Evolutionary conservation across 495 filamentous ascomycete genomes (phyloP).

Genomic region (Neurospora sp.): DNA sequence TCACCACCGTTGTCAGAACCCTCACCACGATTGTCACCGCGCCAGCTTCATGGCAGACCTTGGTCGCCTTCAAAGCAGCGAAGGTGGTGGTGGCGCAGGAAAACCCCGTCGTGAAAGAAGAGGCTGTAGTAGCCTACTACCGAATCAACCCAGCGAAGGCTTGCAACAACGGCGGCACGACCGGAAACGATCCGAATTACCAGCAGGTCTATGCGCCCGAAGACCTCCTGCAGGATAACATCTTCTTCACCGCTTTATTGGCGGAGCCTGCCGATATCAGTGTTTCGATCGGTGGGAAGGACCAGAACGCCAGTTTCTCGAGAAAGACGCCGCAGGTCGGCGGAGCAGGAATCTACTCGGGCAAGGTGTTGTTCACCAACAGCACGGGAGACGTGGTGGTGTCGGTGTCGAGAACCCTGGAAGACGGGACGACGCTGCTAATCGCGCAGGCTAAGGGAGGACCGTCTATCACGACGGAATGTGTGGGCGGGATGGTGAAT

Average conservation of each 20-base stretch:
- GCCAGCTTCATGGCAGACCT: background rate
- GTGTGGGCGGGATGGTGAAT: background rate
- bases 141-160: conserved; percentile 10
- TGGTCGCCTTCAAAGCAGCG: background rate
- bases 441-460: background rate
- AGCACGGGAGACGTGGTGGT: conserved; percentile 14
- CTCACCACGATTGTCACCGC: background rate
- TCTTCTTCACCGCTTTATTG: conserved; percentile 17
- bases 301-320: conserved; percentile 1
- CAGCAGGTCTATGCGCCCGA: conserved; percentile 6
- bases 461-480: background rate
- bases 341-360: conserved; percentile 10
- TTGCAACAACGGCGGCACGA: conserved; percentile 11
- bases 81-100: background rate
- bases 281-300: conserved; percentile 9
- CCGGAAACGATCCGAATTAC: conserved; percentile 6
- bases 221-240: conserved; percentile 9
- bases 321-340: background rate
- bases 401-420: conserved; percentile 2
- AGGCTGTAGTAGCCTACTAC: conserved; percentile 8
- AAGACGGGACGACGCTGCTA: background rate
- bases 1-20: background rate
- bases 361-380: conserved; percentile 9
- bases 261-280: conserved; percentile 7
- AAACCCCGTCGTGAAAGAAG: background rate